These are phyloP conservation scores for Mycogone perniciosa DNA, from an alignment of 2,329 filamentous ascomycete species.

Conservation along the genomic window DNA sequence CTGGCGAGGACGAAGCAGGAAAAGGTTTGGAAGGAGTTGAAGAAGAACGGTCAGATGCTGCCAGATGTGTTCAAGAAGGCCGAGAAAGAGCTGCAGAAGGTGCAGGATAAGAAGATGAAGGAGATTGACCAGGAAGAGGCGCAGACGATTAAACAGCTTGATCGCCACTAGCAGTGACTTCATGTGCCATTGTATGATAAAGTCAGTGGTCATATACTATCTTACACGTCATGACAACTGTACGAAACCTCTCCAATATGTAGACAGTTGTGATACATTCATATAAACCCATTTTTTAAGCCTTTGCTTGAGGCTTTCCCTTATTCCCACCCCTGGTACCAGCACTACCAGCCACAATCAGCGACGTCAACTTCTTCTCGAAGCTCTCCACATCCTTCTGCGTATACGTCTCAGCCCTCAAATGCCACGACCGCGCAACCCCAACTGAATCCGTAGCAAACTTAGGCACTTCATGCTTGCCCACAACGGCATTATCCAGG, in stretches of 20 bases:
- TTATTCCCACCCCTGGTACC: slow-evolving; percentile 15
- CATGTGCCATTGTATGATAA: neutral
- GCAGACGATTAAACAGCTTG: slow-evolving; percentile 37
- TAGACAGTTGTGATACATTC: neutral
- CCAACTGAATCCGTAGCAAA: slow-evolving; percentile 28
- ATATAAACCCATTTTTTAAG: slow-evolving; percentile 13
- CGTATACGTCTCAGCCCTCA: slow-evolving; percentile 33
- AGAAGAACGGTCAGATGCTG: slow-evolving; percentile 35
- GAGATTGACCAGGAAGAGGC: slow-evolving; percentile 46
- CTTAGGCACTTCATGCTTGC: slow-evolving; percentile 31
- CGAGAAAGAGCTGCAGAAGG: slow-evolving; percentile 41
- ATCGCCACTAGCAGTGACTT: slow-evolving; percentile 17
- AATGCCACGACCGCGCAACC: slow-evolving; percentile 31
- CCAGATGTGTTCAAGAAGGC: slow-evolving; percentile 45
- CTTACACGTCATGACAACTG: slow-evolving; percentile 21
- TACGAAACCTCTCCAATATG: neutral
- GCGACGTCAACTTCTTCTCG: slow-evolving; percentile 32
- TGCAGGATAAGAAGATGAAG: slow-evolving; percentile 48
- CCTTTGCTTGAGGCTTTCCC: slow-evolving; percentile 20
- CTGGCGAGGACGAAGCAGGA: slow-evolving; percentile 41
- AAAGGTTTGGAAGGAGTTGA: slow-evolving; percentile 44
- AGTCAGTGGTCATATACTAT: slow-evolving; percentile 14
- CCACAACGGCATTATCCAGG: slow-evolving; percentile 27
- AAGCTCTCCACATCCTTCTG: slow-evolving; percentile 30
- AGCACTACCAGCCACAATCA: slow-evolving; percentile 20